Conservation (phyloP, 768 basidiomycete genomes). For the Podaxis sp. region DNA sequence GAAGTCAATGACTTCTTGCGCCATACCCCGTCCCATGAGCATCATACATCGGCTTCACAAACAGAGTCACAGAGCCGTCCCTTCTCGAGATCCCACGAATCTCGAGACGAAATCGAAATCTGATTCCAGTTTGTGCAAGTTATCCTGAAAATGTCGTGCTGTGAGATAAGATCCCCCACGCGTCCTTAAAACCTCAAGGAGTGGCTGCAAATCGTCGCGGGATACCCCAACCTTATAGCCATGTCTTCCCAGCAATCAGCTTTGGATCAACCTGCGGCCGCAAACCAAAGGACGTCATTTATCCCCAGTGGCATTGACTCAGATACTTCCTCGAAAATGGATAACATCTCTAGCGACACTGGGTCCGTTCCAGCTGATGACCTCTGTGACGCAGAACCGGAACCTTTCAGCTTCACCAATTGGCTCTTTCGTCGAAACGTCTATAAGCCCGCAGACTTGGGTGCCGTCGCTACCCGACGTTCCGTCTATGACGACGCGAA, state of each 20-base stretch:
- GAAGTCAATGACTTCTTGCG: background rate
- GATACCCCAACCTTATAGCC: background rate
- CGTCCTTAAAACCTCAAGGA: background rate
- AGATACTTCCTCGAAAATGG: background rate
- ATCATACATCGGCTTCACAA: background rate
- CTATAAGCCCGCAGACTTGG: slow-evolving; percentile 27
- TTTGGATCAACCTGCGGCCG: background rate
- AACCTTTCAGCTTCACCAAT: slow-evolving; percentile 34
- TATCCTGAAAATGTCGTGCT: slow-evolving; percentile 1
- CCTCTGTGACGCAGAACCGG: slow-evolving; percentile 36
- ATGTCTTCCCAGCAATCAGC: background rate
- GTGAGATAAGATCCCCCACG: background rate
- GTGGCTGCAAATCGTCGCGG: background rate
- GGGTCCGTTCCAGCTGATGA: slow-evolving; percentile 21
- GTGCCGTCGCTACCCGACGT: slow-evolving; percentile 47
- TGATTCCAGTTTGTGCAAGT: background rate
- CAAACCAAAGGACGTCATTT: background rate
- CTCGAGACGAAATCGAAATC: background rate
- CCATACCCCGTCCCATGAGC: slow-evolving; percentile 2
- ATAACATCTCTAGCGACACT: background rate
- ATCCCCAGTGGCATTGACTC: background rate
- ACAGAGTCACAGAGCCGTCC: background rate
- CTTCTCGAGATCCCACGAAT: background rate
- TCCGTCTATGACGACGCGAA: slow-evolving; percentile 54
- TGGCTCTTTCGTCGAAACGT: slow-evolving; percentile 33